Base-by-base conservation (phyloP, 768 basidiomycete species). In the Mycena leptocephala region DNA sequence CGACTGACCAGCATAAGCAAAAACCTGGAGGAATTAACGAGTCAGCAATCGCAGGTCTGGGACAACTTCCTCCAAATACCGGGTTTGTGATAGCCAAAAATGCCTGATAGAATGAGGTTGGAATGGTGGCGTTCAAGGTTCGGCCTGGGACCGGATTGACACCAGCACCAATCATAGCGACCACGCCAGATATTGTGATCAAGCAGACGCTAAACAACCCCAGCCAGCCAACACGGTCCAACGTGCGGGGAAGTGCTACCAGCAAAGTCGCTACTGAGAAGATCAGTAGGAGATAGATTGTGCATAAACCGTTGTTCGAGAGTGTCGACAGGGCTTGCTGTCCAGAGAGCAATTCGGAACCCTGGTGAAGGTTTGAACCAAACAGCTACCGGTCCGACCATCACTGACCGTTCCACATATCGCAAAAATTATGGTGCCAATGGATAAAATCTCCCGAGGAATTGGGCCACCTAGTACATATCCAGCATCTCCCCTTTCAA, bases 71-170 rank as follows among this genome's bases (percentile, higher is more conserved):
- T 64, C 33, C 33, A 53, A 41, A 66, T 81, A 90, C 90, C 22
- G 90, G 90, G 72, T 90, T 89, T 0, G 90, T 91, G 33, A 91
- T 87, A 7, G 90, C 89, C 59, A 91, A 74, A 79, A 91, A 91
- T 1, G 89, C 90, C 22, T 89, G 80, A 74, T 85, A 87, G 78
- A 92, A 91, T 51, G 72, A 86, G 9, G 85, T 85, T 5, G 85
- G 75, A 11, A 87, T 79, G 13, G 87, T 86, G 2, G 84, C 86
- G 41, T 81, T 82, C 32, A 91, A 37, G 4, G 82, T 74, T 33
- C 90, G 86, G 58, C 81, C 85, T 11, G 88, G 87, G 6, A 84
- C 79, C 22, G 90, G 89, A 76, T 89, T 88, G 30, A 80, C 72
- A 9, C 89, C 89, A 33, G 90, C 88, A 20, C 88, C 91, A 35